Evolutionary conservation across 495 filamentous ascomycete genomes (phyloP).

Genomic region (Glonium stellatum): DNA sequence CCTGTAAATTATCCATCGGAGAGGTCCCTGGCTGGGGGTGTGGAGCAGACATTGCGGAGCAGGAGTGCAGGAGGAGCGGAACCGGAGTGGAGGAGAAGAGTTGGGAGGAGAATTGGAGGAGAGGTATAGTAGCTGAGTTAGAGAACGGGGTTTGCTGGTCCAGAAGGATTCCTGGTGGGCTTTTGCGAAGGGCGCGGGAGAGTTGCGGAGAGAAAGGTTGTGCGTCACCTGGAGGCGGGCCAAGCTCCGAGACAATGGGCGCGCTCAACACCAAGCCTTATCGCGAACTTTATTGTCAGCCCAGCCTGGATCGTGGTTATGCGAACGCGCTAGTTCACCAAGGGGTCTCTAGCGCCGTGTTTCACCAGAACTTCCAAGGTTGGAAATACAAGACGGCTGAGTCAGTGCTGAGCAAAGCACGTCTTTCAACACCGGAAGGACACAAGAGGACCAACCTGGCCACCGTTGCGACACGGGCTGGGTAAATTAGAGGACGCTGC

Average conservation of each 20-base stretch:
- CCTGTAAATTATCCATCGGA: constrained; percentile 21
- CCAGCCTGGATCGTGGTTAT: neutral
- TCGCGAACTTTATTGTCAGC: neutral
- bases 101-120: neutral
- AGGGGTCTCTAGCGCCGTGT: too few species aligned
- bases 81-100: too few species aligned
- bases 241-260: neutral
- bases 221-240: neutral
- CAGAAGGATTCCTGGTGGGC: too few species aligned
- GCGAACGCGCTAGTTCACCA: neutral
- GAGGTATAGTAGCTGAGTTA: neutral
- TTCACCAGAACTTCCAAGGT: too few species aligned
- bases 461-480: too few species aligned
- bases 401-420: neutral
- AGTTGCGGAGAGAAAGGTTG: neutral
- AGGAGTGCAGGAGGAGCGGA: neutral
- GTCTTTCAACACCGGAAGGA: too few species aligned
- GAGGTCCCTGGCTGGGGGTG: neutral
- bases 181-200: neutral
- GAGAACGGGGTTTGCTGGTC: neutral
- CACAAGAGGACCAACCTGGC: too few species aligned
- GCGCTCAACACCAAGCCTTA: neutral
- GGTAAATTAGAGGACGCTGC: too few species aligned
- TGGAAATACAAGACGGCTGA: neutral
- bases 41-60: neutral